phyloP scores from a whole-genome alignment of 2,329 filamentous ascomycete genomes.

The Alternaria sp. region DNA sequence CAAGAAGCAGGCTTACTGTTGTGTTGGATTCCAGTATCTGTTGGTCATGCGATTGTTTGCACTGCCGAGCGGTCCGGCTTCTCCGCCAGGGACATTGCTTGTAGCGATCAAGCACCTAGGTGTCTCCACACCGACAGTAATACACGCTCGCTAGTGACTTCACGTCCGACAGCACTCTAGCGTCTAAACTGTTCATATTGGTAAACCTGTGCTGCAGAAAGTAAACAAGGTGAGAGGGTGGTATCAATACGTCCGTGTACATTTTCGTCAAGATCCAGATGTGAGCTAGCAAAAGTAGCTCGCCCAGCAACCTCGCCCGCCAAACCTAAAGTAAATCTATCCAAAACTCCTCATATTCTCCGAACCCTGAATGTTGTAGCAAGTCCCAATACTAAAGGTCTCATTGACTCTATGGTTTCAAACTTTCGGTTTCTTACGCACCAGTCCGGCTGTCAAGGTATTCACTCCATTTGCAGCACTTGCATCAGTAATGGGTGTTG shows the following conservation, averaged over 20 bases:
- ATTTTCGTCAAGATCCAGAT: background rate
- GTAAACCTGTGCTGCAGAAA: too few species aligned
- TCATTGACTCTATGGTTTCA: constrained; percentile 8
- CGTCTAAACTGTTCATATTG: background rate
- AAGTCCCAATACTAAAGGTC: too few species aligned
- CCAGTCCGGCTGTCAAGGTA: constrained; percentile 39
- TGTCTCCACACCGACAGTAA: background rate
- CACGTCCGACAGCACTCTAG: background rate
- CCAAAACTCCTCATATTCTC: background rate
- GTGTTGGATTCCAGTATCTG: background rate
- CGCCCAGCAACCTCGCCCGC: constrained; percentile 26
- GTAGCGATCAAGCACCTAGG: background rate
- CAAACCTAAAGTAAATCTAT: background rate
- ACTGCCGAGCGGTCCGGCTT: constrained; percentile 12
- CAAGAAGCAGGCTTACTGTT: background rate
- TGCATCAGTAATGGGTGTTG: constrained; percentile 13
- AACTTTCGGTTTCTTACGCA: constrained; percentile 48
- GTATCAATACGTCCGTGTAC: background rate
- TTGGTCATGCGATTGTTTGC: background rate
- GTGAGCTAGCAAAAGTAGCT: constrained; percentile 18
- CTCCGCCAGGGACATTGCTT: constrained; percentile 9
- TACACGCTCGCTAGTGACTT: background rate
- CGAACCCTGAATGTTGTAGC: background rate
- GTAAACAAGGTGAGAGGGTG: background rate
- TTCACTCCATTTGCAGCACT: constrained; percentile 35